Evolutionary conservation across 2,329 filamentous ascomycete species (phyloP), one percentile per base, ranked within the genome.

Genomic region (Aspergillus carbonarius): DNA sequence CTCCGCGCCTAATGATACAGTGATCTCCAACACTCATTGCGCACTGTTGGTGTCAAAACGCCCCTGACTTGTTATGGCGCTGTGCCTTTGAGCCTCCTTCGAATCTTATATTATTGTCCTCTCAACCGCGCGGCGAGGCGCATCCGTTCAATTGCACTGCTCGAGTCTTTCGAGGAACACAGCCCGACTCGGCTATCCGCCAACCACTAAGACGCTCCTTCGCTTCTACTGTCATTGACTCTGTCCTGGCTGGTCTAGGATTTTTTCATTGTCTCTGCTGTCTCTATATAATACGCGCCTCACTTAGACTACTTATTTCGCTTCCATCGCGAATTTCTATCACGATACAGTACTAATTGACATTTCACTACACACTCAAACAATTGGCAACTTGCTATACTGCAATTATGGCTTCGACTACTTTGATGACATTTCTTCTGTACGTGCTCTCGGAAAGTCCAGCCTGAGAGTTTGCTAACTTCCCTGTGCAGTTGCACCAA

Each of bases 351-450:
- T 54, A 23, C 13, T 42, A 42, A 42, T 42, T 23, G 5, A 17
- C 42, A 51, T 42, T 59, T 59, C 34, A 18, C 48, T 44, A 30
- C 51, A 10, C 44, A 48, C 9, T 10, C 50, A 32, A 32, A 53
- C 58, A 20, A 25, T 56, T 49, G 20, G 35, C 47, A 32, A 32
- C 49, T 37, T 30, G 52, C 23, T 46, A 34, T 37, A 15, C 52
- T 59, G 54, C 56, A 58, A 62, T 63, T 39, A 74, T 73, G 72
- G 63, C 66, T 49, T 73, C 71, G 20, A 74, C 70, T 47, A 74
- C 72, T 47, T 64, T 74, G 52, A 74, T 74, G 70, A 74, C 72
- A 49, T 74, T 74, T 44, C 54, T 74, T 48, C 63, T 74, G 72
- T 74, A 61, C 72, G 71, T 69, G 18, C n/a, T 5, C n/a, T 13